Base-by-base conservation (phyloP, 495 filamentous ascomycete species). In the Talaromyces proteolyticus region DNA sequence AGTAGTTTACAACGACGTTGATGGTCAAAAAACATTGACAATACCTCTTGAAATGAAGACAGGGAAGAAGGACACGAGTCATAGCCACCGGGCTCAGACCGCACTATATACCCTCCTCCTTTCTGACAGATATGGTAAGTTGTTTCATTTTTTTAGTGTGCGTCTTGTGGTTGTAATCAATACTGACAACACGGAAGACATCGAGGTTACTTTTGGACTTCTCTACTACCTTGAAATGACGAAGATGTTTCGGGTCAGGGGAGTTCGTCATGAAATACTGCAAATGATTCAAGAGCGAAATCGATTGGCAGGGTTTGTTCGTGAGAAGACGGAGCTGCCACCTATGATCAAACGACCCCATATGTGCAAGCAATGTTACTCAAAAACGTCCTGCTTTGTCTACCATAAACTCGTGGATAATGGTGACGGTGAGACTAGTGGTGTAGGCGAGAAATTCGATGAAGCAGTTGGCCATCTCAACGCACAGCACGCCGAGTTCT, bases 241-340 rank as follows among this genome's bases (percentile, higher is more conserved):
- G 1, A 84, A 91, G 55, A 95, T 85, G 6, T 77, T 88, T 39
- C 84, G 90, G 18, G 89, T 98, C 22, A 88, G 88, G 2, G 81
- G 87, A 3, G 77, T 96, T 49, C 78, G 88, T 10, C 82, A 87
- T 59, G 93, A 97, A 59, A 77, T 97, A 44, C 79, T 88, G 16
- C 90, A 96, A 46, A 94, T 98, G 90, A 85, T 98, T 48, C 91
- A 96, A 70, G 84, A 92, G 59, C 86, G 93, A n/a, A 98, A 98
- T 62, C 81, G 85, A 41, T 69, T 98, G 8, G 89, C 91, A 7
- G 84, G 83, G 45, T 92, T 86, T 63, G 78, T 95, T 24, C 83
- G 87, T n/a, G 82, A 91, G 49, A 80, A 88, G 40, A 78, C 82
- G 47, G 78, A 86, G 34, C 77, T 97, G 24, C 93, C 93, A 19